phyloP scores from a whole-genome alignment of 1,139 yeast species.

The Candida smagusa region DNA sequence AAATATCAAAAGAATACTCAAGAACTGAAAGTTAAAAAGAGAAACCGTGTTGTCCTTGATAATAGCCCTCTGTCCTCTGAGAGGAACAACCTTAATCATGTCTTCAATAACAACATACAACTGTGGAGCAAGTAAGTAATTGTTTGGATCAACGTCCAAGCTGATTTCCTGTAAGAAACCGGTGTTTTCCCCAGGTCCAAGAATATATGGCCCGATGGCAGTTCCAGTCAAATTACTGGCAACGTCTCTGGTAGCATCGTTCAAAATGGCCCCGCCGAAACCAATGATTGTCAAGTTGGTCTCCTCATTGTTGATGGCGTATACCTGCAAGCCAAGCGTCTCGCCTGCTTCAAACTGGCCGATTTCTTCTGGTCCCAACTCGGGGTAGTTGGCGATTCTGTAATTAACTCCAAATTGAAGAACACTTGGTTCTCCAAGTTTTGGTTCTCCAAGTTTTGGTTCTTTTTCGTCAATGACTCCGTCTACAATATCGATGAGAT shows the following conservation, averaged over 20 bases:
- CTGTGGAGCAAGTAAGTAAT: conserved; percentile 61
- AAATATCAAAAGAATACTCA: conserved; percentile 58
- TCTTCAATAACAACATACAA: conserved; percentile 52
- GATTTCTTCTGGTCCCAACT: conserved; percentile 30
- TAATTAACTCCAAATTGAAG: conserved; percentile 42
- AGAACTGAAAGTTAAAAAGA: conserved; percentile 67
- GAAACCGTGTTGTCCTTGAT: conserved; percentile 69
- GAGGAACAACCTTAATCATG: conserved; percentile 54
- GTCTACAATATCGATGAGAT: not conserved
- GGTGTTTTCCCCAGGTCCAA: conserved; percentile 48
- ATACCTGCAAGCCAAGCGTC: conserved; percentile 51
- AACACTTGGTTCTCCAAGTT: conserved; percentile 15
- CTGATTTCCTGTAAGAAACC: conserved; percentile 53
- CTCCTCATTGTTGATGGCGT: conserved; percentile 56
- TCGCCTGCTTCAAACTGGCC: conserved; percentile 52
- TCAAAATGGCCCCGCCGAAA: conserved; percentile 67
- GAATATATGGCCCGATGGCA: conserved; percentile 58
- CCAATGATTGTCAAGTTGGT: conserved; percentile 54
- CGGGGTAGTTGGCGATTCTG: conserved; percentile 40
- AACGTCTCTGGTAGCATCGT: conserved; percentile 50
- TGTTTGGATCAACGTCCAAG: conserved; percentile 55
- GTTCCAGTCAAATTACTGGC: conserved; percentile 64
- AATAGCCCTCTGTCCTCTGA: conserved; percentile 55
- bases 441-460: conserved; percentile 6
- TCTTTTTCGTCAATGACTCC: not conserved